Base-by-base conservation (phyloP, 2,329 filamentous ascomycete genomes). In the Ambrosiella cleistominuta region DNA sequence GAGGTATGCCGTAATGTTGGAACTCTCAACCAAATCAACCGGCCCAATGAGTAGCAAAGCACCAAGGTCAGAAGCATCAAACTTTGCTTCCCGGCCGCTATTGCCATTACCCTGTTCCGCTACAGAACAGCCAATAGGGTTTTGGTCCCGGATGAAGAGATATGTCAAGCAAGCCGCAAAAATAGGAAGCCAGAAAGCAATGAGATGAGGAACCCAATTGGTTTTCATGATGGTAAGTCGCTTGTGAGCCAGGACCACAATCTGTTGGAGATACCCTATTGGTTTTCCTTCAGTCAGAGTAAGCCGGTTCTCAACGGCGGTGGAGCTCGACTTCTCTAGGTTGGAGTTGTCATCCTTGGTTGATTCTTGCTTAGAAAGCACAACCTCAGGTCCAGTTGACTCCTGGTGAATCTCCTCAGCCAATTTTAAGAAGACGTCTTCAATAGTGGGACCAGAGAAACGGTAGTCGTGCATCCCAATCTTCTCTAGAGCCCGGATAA, bases 391-490 rank as follows among this genome's bases (percentile, higher is more conserved):
- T 7, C 52, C 52, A 17, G 40, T 56, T 2, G 60, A 60, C 17
- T 60, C 55, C 27, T 55, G 50, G 59, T 75, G 77, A 60, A 88
- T 78, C 67, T 95, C 89, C 65, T 91, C 86, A 0, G 89, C 88
- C 44, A 95, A 75, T 63, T 87, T 83, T 27, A 96, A 71, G 68
- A 96, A 96, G 0, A 95, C 89, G 63, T 95, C 89, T 67, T 96
- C 91, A 45, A 96, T 89, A 0, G 88, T 94, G 0, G 90, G 91
- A 0, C 88, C 88, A 13, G 85, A 86, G 63, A 95, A 86, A 60
- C 89, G 83, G 67, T 95, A 95, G 60, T 94, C 85, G 13, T 75
- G 74, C 45, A 94, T 76, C 0, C 81, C 80, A 1, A 75, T 72
- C 0, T 74, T 70, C 66, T 95, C 85, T 1, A 96, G 74, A 8